phyloP scores from a whole-genome alignment of 768 basidiomycete species.

The Auriscalpium vulgare region DNA sequence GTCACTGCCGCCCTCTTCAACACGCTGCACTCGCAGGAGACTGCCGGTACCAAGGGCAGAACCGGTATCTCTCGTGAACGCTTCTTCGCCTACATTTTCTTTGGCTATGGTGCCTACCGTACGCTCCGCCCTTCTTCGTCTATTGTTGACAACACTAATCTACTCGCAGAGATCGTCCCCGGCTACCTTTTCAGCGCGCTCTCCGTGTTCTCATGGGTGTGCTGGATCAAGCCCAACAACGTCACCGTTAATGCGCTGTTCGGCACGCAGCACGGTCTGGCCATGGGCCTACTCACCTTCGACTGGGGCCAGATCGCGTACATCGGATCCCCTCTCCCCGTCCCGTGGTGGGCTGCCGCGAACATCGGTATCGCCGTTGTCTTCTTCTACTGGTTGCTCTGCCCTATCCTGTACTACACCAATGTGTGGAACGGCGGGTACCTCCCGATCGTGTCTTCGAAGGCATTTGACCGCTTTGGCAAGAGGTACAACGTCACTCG shows the following conservation, averaged over 20 bases:
- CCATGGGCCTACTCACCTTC: not conserved
- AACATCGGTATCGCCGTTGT: conserved; percentile 21
- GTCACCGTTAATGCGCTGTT: conserved; percentile 39
- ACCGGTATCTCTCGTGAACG: conserved; percentile 58
- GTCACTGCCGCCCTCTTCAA: conserved; percentile 69
- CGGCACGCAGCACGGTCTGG: conserved; percentile 25
- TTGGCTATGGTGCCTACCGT: not conserved
- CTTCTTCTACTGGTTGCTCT: conserved; percentile 26
- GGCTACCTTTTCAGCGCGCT: conserved; percentile 28
- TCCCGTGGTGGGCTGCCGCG: conserved; percentile 2
- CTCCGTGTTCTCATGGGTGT: too few species aligned
- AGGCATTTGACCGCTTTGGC: conserved; percentile 35
- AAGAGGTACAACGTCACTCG: conserved; percentile 30
- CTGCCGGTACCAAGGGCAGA: conserved; percentile 51
- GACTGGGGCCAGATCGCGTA: conserved; percentile 1
- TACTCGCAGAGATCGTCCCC: not conserved
- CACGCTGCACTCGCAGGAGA: conserved; percentile 60
- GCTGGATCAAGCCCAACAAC: too few species aligned
- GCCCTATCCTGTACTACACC: conserved; percentile 13
- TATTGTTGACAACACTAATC: not conserved
- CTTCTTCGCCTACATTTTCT: conserved; percentile 64
- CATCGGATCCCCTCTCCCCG: not conserved
- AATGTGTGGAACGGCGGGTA: conserved; percentile 25
- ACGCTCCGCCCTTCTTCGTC: not conserved
- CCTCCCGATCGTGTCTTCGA: conserved; percentile 27